A percentile compares a stretch with the other conserved stretches of the same genome.
Evolutionary conservation across 805 yeast genomes (phyloP).

Genomic region (Barnettozyma wickerhamii): DNA sequence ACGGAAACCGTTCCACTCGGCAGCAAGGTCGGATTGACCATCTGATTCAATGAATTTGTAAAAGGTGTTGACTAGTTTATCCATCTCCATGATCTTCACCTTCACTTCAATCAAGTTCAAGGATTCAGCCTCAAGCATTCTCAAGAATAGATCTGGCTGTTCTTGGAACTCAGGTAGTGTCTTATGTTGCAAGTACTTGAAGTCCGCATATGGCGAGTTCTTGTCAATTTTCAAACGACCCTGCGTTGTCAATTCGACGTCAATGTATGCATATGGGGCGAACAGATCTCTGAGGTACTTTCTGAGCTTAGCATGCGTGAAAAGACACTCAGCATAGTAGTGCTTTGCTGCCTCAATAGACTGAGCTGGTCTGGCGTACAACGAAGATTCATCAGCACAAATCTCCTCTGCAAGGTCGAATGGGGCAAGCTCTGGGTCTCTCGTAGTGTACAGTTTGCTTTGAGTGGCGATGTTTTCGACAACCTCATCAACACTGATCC

Average conservation of each 20-base stretch:
- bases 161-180: slow-evolving; percentile 67
- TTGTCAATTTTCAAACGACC: slow-evolving; percentile 74
- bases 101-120: slow-evolving; percentile 67
- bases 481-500: slow-evolving; percentile 73
- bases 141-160: slow-evolving; percentile 76
- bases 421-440: slow-evolving; percentile 62
- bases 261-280: slow-evolving; percentile 60
- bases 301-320: slow-evolving; percentile 77
- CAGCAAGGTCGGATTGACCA: slow-evolving; percentile 69
- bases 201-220: slow-evolving; percentile 78
- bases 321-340: slow-evolving; percentile 73
- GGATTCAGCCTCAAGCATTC: slow-evolving; percentile 90
- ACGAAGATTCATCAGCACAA: slow-evolving; percentile 32
- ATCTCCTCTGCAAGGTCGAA: slow-evolving; percentile 48
- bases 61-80: slow-evolving; percentile 40
- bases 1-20: slow-evolving; percentile 78
- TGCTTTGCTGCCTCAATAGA: slow-evolving; percentile 73
- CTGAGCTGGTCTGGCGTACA: slow-evolving; percentile 52
- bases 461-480: slow-evolving; percentile 77
- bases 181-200: slow-evolving; percentile 86
- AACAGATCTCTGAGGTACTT: slow-evolving; percentile 61
- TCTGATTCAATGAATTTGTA: slow-evolving; percentile 63
- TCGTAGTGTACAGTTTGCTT: slow-evolving; percentile 65
- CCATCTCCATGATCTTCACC: slow-evolving; percentile 41
- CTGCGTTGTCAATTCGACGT: slow-evolving; percentile 78